Base-by-base conservation (phyloP, 306 rosid genomes). In the Trifolium fragiferum region DNA sequence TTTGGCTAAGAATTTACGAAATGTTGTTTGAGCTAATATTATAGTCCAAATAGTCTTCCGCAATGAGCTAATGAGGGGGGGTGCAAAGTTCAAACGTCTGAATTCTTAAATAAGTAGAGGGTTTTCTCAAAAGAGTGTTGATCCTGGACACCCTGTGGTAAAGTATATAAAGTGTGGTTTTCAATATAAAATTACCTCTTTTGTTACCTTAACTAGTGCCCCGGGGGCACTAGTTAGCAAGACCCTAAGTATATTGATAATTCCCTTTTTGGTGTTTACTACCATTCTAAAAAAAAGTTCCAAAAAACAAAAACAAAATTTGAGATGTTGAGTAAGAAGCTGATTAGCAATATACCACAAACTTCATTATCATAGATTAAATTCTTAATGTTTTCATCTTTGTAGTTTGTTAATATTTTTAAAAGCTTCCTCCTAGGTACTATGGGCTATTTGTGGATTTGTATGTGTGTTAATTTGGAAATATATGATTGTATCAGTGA, bases 41-140 rank as follows among this genome's bases (percentile, higher is more conserved):
- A 66, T 44, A 54, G 72, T 67, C 38, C 41, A n/a, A 66, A 59
- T 64, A 76, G 59, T 50, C 68, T 68, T 66, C 54, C 72, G 70
- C 69, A 7, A 51, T 58, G 44, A 32, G 47, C 68, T 66, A 75
- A n/a, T 64, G 43, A 60, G 23, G 59, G 59, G 59, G 59, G 2
- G 35, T 23, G 63, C 18, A 57, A 57, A 57, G 63, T 37, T 46
- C 33, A 27, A 46, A 66, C 18, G 32, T 62, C 49, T 74, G 33
- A 46, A 68, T 32, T 21, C 15, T 62, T 66, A 61, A 72, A 16
- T 51, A 16, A 62, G 12, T 6, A 35, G 27, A 23, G 54, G 47
- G 12, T 14, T 46, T 51, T 63, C 19, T 63, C 72, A 65, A 73
- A 64, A 66, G 69, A 68, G 65, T 72, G 57, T 47, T 19, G 46